Percentiles rank a stretch among this genome's conserved stretches.
These are phyloP conservation scores for Dryadomyces quercus-mongolicae DNA, from an alignment of 2,329 filamentous ascomycete genomes.

Conservation along the genomic window DNA sequence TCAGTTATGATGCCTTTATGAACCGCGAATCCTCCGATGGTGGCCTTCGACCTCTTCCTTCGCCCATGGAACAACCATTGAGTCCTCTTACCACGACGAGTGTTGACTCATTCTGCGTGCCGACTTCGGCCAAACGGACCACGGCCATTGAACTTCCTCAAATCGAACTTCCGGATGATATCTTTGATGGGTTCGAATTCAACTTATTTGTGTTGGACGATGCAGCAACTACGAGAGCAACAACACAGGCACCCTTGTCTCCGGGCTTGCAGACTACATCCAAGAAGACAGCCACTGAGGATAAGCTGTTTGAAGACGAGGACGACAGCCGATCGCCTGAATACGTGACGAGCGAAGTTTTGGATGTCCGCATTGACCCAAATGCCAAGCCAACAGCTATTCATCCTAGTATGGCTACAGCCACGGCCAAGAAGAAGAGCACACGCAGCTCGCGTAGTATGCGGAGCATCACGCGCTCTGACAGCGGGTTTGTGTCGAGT, in stretches of 20 bases:
- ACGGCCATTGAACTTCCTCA: slow-evolving; percentile 1
- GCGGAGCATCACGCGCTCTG: slow-evolving; percentile 23
- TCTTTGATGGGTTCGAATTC: slow-evolving; percentile 17
- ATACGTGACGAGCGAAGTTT: slow-evolving; percentile 21
- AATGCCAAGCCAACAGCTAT: slow-evolving; percentile 26
- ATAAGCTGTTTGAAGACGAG: slow-evolving; percentile 35
- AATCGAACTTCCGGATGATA: slow-evolving; percentile 5
- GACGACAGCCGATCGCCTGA: slow-evolving; percentile 20
- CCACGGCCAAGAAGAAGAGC: background rate
- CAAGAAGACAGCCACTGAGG: slow-evolving; percentile 34
- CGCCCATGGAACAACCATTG: background rate
- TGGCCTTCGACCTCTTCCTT: background rate
- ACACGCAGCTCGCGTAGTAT: slow-evolving; percentile 5
- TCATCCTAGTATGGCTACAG: background rate
- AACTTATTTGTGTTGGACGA: slow-evolving; percentile 24
- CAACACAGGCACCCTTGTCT: slow-evolving; percentile 17
- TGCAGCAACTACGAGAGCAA: slow-evolving; percentile 18
- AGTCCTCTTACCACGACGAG: no score
- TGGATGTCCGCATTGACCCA: slow-evolving; percentile 29
- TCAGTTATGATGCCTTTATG: background rate
- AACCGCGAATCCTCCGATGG: background rate
- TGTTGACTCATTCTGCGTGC: background rate
- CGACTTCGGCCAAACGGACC: background rate
- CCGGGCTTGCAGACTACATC: slow-evolving; percentile 28
- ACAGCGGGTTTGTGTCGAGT: slow-evolving; percentile 38